Base-by-base conservation (phyloP, 1,284 basidiomycete species). In the Spongispora temasekensis region DNA sequence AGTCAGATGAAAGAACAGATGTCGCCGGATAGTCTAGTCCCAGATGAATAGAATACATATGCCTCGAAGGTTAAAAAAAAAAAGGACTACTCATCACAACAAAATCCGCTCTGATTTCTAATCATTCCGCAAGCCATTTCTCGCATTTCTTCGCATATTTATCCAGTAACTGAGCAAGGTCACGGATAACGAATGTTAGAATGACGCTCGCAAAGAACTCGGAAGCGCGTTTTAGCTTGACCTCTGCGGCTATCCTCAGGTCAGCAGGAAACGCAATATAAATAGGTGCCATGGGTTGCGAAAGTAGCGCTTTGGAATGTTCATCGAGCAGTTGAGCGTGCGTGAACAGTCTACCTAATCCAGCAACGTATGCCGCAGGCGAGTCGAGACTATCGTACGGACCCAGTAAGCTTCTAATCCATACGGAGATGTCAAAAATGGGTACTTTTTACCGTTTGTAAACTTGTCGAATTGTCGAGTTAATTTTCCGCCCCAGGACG, bases 121-220 rank as follows among this genome's bases (percentile, higher is more conserved):
- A 63, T 76, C 69, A 93, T 71, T 93, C 91, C 42, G 86, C 90
- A 46, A 94, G 81, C 90, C 91, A 92, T 76, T 93, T 92, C 77
- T 93, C 91, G 76, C 90, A 91, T 73, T 91, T 91, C 81, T 94
- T 94, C 65, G 88, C 91, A 73, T 93, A 94, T 77, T 94, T 95
- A 80, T 98, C 96, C 66, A 98, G 81, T 59, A 98, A 80, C 67
- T 87, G 87, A 54, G 90, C 89, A 65, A 93, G 81, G 72, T 93
- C 90, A 53, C 91, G 89, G 69, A 98, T 85, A 64, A 98, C 93
- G 75, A 97, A 97, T 10, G 93, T 93, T 58, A 97, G 81, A 50
- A 99, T 84, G 58, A 97, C 94, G 46, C 84, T 90, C 7, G 90
- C 90, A 66, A 97, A 94, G 75, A 98, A 98, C 68, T 98, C 94